Evolutionary conservation across 371 early-diverging fungal species (phyloP), one percentile per base, ranked within the genome.

Genomic region (Apophysomyces trapeziformis): DNA sequence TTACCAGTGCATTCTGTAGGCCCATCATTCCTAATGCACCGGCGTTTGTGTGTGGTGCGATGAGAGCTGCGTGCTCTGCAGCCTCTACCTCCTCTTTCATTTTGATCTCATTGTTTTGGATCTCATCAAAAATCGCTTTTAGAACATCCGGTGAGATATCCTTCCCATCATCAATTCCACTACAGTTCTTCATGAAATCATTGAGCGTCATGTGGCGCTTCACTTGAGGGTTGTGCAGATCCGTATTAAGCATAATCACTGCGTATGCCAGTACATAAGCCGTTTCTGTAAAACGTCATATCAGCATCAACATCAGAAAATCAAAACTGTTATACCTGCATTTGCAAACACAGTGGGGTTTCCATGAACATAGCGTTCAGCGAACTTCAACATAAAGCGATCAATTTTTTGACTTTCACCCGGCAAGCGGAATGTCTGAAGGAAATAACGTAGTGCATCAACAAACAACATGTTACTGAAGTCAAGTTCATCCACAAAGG

Each of bases 321-420:
- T 64, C 18, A 18, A 36, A 12, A 8, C 39, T 37, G 7, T 11
- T 11, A 50, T 71, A 75, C 79, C 82, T 16, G 95, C 94, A 69
- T 90, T 93, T 47, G 91, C 87, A 78, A 91, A 92, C 0, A 76
- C 71, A 3, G 65, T 76, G 0, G 92, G 91, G 70, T 96, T 96
- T 54, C 89, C 87, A 64, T 90, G 88, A 8, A 92, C 77, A 71
- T 92, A 99, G 36, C 95, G 86, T 73, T 96, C 95, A 39, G 97
- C 97, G 85, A 98, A 99, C 74, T 96, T 97, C 7, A 93, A 85
- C 93, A 99, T 96, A 66, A 97, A 95, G 26, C 99, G 86, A 76
- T 99, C 98, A 73, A 99, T 99, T 78, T 97, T 95, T 78, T 98
- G 98, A n/a, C 94, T 89, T 78, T 99, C 99, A 38, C 99, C 99